A percentile compares a stretch with the other conserved stretches of the same genome.
Evolutionary conservation across 495 filamentous ascomycete species (phyloP).

Genomic region (Hyaloscypha finlandica): DNA sequence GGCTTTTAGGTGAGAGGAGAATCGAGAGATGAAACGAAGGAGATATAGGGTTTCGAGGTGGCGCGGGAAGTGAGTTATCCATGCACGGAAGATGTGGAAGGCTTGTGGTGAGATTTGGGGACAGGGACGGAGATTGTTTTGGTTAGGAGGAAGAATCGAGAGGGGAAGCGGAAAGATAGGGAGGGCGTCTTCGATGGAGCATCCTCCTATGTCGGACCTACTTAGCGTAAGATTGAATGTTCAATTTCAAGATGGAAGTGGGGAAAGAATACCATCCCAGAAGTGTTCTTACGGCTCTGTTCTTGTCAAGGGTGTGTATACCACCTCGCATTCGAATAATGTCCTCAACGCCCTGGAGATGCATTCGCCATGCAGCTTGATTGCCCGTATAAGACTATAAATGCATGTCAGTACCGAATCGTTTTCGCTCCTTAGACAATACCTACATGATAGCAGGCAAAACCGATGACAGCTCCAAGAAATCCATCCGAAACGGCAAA

Average conservation of each 20-base stretch:
- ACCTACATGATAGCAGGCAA: constrained; percentile 22
- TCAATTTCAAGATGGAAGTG: background rate
- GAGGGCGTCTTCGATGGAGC: constrained; percentile 5
- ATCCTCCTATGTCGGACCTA: constrained; percentile 18
- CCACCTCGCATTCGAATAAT: constrained; percentile 14
- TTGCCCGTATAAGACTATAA: constrained; percentile 12
- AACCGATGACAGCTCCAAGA: constrained; percentile 10
- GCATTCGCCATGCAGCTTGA: constrained; percentile 2
- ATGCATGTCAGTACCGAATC: background rate
- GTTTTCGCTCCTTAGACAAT: background rate
- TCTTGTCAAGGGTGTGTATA: constrained; percentile 8
- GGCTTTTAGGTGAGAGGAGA: background rate
- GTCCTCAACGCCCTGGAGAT: constrained; percentile 16
- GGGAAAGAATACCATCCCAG: constrained; percentile 1
- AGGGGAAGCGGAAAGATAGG: constrained; percentile 2
- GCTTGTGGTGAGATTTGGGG: constrained; percentile 1
- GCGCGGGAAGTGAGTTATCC: background rate
- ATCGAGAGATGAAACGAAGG: background rate
- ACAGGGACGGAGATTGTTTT: background rate
- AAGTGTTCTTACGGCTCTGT: background rate
- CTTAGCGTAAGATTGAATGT: background rate
- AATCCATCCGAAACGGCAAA: constrained; percentile 5
- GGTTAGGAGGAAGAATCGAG: background rate
- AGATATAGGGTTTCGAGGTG: background rate
- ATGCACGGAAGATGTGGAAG: background rate